phyloP scores from a whole-genome alignment of 352 stramenopile genomes.

The Globisporangium recalcitrans region DNA sequence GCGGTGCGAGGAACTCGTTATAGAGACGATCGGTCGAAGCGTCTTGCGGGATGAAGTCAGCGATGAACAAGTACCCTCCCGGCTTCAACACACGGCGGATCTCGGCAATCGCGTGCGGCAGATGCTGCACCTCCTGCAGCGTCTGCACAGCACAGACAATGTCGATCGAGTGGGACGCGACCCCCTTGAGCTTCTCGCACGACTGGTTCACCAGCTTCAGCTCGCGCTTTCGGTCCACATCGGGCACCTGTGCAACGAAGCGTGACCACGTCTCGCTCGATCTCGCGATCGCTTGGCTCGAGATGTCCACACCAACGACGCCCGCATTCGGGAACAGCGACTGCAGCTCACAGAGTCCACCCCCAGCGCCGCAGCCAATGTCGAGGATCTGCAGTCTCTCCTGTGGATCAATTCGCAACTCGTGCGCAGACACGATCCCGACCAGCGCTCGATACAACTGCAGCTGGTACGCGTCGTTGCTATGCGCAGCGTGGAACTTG shows the following conservation, averaged over 20 bases:
- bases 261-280: conserved; percentile 59
- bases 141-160: conserved; percentile 50
- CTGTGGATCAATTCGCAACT: background rate
- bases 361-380: conserved; percentile 56
- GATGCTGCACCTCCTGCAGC: conserved; percentile 57
- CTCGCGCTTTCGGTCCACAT: conserved; percentile 29
- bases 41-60: conserved; percentile 61
- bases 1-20: conserved; percentile 32
- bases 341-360: conserved; percentile 60
- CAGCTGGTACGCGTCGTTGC: conserved; percentile 41
- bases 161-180: conserved; percentile 51
- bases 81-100: conserved; percentile 56
- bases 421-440: conserved; percentile 28
- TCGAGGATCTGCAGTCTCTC: conserved; percentile 48
- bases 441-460: conserved; percentile 59
- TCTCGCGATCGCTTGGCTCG: conserved; percentile 57
- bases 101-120: conserved; percentile 39
- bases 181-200: conserved; percentile 55
- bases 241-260: conserved; percentile 33
- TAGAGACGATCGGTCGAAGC: conserved; percentile 30
- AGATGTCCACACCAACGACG: conserved; percentile 52
- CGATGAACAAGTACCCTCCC: conserved; percentile 53
- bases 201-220: conserved; percentile 59
- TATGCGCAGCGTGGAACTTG: conserved; percentile 29
- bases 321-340: conserved; percentile 43